These are phyloP conservation scores for Mortierella sp. DNA, from an alignment of 371 early-diverging fungal genomes.

Conservation along the genomic window DNA sequence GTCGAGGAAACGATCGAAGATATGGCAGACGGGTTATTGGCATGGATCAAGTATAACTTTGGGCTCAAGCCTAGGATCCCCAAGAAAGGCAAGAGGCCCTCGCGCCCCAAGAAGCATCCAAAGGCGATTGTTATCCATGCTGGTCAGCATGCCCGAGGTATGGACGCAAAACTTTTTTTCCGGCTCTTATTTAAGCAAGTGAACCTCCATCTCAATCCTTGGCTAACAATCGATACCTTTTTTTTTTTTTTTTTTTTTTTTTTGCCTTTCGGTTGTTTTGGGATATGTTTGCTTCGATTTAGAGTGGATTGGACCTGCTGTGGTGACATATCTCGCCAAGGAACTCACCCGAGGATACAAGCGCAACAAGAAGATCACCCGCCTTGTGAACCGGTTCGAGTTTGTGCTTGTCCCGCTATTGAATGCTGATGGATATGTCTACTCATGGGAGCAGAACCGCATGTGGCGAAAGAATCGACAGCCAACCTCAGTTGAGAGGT, in stretches of 20 bases:
- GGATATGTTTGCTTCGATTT: background rate
- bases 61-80: background rate
- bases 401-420: conserved; percentile 55
- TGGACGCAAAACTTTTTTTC: background rate
- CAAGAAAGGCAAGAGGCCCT: conserved; percentile 26
- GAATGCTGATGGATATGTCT: conserved; percentile 63
- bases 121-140: conserved; percentile 53
- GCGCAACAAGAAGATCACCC: conserved; percentile 42
- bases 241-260: background rate
- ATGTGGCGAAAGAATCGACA: conserved; percentile 68
- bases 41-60: background rate
- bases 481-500: conserved; percentile 49
- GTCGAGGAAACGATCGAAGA: conserved; percentile 13
- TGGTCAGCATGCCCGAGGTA: conserved; percentile 56
- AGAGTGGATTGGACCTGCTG: conserved; percentile 56
- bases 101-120: conserved; percentile 43
- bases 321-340: conserved; percentile 52
- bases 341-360: conserved; percentile 48
- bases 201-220: too few species aligned
- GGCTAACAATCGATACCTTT: background rate
- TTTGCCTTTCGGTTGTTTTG: background rate
- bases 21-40: conserved; percentile 9
- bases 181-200: too few species aligned
- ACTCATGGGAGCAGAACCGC: conserved; percentile 49
- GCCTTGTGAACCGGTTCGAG: conserved; percentile 51